Conservation (phyloP, 805 yeast species). For the Yarrowia deformans region DNA sequence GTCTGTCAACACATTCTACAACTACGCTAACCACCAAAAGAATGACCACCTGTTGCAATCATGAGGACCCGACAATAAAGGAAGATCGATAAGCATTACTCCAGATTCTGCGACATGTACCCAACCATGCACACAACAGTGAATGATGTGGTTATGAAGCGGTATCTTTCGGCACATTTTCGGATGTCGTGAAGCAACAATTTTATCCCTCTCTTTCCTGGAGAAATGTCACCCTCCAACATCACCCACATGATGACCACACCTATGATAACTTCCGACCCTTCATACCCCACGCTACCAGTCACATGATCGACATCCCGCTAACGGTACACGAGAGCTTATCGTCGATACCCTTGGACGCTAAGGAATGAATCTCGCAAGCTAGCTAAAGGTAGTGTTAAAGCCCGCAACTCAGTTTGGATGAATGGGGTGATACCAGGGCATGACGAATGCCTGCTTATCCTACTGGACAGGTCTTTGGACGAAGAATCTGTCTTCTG, state of each 20-base stretch:
- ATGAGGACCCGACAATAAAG: background rate
- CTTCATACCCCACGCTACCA: background rate
- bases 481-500: too few relatives aligned
- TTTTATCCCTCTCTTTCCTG: background rate
- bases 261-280: background rate
- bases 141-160: background rate
- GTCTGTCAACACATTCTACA: too few relatives aligned
- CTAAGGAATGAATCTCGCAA: background rate
- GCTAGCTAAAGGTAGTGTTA: too few relatives aligned
- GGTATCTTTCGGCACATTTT: background rate
- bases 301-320: constrained; percentile 1
- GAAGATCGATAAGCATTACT: background rate
- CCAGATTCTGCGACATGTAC: background rate
- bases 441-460: too few relatives aligned
- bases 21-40: too few relatives aligned
- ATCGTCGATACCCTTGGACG: constrained; percentile 3
- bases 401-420: too few relatives aligned
- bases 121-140: too few relatives aligned
- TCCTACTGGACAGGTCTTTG: too few relatives aligned
- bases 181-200: background rate
- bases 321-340: constrained; percentile 13
- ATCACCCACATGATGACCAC: background rate
- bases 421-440: too few relatives aligned
- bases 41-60: too few relatives aligned
- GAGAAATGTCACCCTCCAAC: background rate